Percentiles rank a stretch among this genome's conserved stretches.
phyloP scores from a whole-genome alignment of 1,284 basidiomycete genomes.

The Sparassis latifolia region DNA sequence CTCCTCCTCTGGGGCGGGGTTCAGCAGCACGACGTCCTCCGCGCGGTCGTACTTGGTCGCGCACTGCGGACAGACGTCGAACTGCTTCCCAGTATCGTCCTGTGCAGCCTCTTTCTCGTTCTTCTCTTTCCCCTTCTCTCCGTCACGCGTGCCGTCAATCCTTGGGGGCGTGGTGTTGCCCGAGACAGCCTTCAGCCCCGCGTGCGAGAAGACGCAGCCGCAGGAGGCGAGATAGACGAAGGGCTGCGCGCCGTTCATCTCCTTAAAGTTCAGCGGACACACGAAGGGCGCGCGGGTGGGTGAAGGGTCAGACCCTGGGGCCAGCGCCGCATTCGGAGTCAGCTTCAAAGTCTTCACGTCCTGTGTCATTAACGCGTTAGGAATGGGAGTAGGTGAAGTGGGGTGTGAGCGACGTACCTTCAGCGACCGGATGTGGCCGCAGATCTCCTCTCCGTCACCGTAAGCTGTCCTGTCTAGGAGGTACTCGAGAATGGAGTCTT shows the following conservation, averaged over 20 bases:
- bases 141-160: slow-evolving; percentile 23
- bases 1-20: slow-evolving; percentile 58
- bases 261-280: slow-evolving; percentile 85
- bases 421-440: slow-evolving; percentile 80
- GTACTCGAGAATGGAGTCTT: slow-evolving; percentile 85
- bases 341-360: slow-evolving; percentile 82
- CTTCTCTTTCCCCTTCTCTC: slow-evolving; percentile 21
- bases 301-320: slow-evolving; percentile 32
- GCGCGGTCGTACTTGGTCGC: slow-evolving; percentile 55
- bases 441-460: slow-evolving; percentile 80
- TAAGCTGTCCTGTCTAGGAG: slow-evolving; percentile 72
- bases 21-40: slow-evolving; percentile 52
- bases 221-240: slow-evolving; percentile 85
- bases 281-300: slow-evolving; percentile 63
- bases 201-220: slow-evolving; percentile 84
- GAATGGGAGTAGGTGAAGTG: not conserved
- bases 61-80: slow-evolving; percentile 71
- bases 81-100: slow-evolving; percentile 22
- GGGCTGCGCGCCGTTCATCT: slow-evolving; percentile 87
- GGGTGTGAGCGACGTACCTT: slow-evolving; percentile 52
- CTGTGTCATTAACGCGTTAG: slow-evolving; percentile 30
- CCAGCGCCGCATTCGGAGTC: slow-evolving; percentile 59
- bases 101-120: slow-evolving; percentile 9
- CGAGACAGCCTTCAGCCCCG: slow-evolving; percentile 61
- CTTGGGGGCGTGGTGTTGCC: slow-evolving; percentile 26